These are phyloP conservation scores for Cucumis variabilis DNA, from an alignment of 331 rosid genomes.

Conservation along the genomic window DNA sequence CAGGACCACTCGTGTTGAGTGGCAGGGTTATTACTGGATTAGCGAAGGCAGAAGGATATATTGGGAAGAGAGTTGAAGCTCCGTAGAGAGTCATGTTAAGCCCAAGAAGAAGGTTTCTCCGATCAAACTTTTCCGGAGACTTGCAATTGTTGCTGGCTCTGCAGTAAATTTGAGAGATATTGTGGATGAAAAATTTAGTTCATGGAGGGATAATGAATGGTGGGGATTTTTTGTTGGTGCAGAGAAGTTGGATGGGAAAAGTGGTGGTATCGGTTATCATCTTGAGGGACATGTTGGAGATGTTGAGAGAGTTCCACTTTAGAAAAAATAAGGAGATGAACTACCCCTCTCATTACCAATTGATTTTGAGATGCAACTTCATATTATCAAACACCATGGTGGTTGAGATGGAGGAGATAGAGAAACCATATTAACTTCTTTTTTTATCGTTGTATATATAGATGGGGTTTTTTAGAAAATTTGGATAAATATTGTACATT, in stretches of 20 bases:
- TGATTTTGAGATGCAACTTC: too few relatives aligned
- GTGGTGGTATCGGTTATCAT: too few relatives aligned
- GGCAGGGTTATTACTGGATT: slow-evolving; percentile 62
- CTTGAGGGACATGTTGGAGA: too few relatives aligned
- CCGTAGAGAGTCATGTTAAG: slow-evolving; percentile 75
- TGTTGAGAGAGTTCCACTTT: too few relatives aligned
- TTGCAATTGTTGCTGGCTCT: slow-evolving; percentile 33
- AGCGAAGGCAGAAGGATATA: slow-evolving; percentile 48
- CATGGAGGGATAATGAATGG: not conserved
- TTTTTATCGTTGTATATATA: too few relatives aligned
- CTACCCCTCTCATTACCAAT: too few relatives aligned
- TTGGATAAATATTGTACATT: too few relatives aligned
- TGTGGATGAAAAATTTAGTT: not conserved
- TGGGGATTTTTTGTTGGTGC: slow-evolving; percentile 11
- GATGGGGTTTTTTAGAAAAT: too few relatives aligned
- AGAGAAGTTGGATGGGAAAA: slow-evolving; percentile 13
- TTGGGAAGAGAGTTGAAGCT: slow-evolving; percentile 37
- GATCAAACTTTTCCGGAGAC: not conserved
- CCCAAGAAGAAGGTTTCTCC: slow-evolving; percentile 73
- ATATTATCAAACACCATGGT: too few relatives aligned
- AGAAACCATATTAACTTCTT: too few relatives aligned
- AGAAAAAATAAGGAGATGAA: too few relatives aligned
- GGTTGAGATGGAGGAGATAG: too few relatives aligned
- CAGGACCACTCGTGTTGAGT: slow-evolving; percentile 56
- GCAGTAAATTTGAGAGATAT: slow-evolving; percentile 37